Base-by-base conservation (phyloP, 495 filamentous ascomycete genomes). In the Penicillium daleae region DNA sequence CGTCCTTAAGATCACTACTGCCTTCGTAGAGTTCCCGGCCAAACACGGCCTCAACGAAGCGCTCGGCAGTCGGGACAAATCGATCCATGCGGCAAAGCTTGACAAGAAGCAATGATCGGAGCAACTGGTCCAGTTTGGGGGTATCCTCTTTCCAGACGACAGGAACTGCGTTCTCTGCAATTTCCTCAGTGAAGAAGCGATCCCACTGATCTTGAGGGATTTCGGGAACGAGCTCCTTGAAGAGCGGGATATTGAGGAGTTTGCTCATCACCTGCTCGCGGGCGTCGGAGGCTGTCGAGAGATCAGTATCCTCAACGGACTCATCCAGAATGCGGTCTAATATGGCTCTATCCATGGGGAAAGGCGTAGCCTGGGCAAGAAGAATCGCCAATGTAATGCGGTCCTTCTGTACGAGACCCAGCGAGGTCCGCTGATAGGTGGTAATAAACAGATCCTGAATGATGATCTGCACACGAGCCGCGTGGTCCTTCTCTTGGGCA, bases 81-180 rank as follows among this genome's bases (percentile, higher is more conserved):
- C 95, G 87, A 75, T 99, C 95, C 60, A 98, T 86, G 51, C 95
- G 90, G 83, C 97, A 96, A 31, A 97, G 83, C 70, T 97, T 98
- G 77, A 98, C 86, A 39, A 98, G 84, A 7, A 98, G 79, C 44
- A 99, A 82, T 17, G 91, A 91, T 51, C 89, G 84, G 9, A 99
- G 87, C n/a, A 90, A 85, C 70, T 89, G 84, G 71, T 97, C 91
- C 39, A 89, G 80, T 7, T 82, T 76, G 63, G 84, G 80, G 21
- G 84, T 86, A 35, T 75, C 82, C 9, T 84, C 84, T 39, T 89
- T 85, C 90, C 91, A 96, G 39, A 91, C 78, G 56, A 79, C 76
- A 19, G 96, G 95, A n/a, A 97, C 87, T 63, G 82, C 86, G 57
- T 92, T 87, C 78, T 99, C 95, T 19, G 92, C 95, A 57, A 93